Evolutionary conservation across 352 stramenopile species (phyloP).

Genomic region (Thraustotheca clavata): DNA sequence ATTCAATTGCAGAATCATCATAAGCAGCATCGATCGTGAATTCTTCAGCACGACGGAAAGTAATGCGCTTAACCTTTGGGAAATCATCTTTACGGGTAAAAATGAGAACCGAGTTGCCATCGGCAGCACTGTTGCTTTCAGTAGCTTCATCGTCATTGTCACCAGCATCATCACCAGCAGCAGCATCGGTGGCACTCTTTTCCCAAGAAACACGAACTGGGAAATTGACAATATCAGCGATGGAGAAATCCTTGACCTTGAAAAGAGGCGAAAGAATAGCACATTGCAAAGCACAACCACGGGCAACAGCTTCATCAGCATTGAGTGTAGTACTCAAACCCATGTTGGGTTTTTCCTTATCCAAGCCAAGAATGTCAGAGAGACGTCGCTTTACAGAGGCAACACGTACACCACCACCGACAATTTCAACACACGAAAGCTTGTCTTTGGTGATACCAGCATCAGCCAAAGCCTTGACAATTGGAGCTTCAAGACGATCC

Average conservation of each 20-base stretch:
- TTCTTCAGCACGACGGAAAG: constrained; percentile 85
- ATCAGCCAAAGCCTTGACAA: constrained; percentile 78
- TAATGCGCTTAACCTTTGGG: constrained; percentile 96
- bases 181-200: constrained; percentile 34
- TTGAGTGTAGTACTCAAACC: constrained; percentile 98
- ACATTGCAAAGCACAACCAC: constrained; percentile 96
- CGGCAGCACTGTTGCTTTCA: constrained; percentile 36
- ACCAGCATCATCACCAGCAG: constrained; percentile 56
- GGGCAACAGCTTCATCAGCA: constrained; percentile 96
- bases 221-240: constrained; percentile 84
- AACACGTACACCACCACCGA: constrained; percentile 94
- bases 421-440: constrained; percentile 91
- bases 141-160: constrained; percentile 86
- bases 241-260: constrained; percentile 92
- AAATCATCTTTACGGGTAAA: constrained; percentile 95
- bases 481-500: constrained; percentile 68
- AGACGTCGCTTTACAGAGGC: constrained; percentile 93
- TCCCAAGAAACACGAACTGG: constrained; percentile 94
- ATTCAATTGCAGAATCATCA: constrained; percentile 65
- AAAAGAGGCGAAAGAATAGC: constrained; percentile 98
- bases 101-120: constrained; percentile 89
- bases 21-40: constrained; percentile 92
- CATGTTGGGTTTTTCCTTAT: constrained; percentile 92
- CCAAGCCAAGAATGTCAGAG: constrained; percentile 84
- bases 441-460: constrained; percentile 87